Evolutionary conservation across 176 grass and related monocot genomes (phyloP).

Genomic region (Cocos nucifera): DNA sequence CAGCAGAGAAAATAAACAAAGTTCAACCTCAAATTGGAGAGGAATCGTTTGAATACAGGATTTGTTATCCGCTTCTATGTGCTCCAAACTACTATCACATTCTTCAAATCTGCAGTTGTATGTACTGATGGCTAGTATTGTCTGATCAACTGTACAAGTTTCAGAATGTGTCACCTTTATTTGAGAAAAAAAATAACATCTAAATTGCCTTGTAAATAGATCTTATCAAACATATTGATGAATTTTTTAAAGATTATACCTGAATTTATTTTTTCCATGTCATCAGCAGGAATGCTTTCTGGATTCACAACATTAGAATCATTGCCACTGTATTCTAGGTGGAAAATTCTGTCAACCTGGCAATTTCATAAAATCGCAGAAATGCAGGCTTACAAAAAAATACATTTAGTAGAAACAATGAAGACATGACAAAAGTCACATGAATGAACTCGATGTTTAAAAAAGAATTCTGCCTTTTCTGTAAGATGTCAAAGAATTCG

Average conservation of each 20-base stretch:
- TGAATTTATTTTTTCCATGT: slow-evolving; percentile 8
- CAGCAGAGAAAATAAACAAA: neutral
- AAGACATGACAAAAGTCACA: no score
- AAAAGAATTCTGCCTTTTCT: no score
- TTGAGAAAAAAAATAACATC: no score
- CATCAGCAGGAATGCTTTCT: slow-evolving; percentile 8
- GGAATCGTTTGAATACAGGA: slow-evolving; percentile 59
- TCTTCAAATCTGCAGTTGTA: slow-evolving; percentile 9
- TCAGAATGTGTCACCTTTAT: no score
- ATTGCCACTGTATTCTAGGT: slow-evolving; percentile 40
- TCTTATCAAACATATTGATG: no score
- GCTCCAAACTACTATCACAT: slow-evolving; percentile 5
- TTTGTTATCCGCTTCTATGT: slow-evolving; percentile 16
- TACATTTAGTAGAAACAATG: no score
- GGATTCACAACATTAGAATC: slow-evolving; percentile 17
- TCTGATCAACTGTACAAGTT: slow-evolving; percentile 20
- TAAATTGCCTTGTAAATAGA: no score
- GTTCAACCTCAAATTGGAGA: slow-evolving; percentile 45
- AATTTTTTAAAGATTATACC: slow-evolving; percentile 22
- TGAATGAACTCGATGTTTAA: no score
- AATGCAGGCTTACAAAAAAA: no score
- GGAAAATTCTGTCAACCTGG: slow-evolving; percentile 79
- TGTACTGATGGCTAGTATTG: slow-evolving; percentile 18
- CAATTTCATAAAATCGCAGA: slow-evolving; percentile 21
- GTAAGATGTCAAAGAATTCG: no score